Conservation (phyloP, 805 yeast genomes). For the Ogataea neopini region DNA sequence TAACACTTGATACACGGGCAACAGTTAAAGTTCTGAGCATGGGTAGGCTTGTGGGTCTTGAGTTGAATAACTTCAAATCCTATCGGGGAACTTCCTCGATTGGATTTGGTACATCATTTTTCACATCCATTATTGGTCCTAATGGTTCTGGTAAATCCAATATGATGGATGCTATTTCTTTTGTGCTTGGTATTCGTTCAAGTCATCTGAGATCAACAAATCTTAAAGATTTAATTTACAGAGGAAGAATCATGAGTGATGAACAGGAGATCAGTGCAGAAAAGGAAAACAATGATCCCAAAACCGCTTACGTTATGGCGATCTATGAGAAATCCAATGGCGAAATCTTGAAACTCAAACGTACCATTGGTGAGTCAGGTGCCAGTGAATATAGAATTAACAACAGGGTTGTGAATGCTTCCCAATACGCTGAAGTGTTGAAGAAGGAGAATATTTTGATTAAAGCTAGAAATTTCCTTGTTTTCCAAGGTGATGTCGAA, state of each 20-base stretch:
- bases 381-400: slow-evolving; percentile 69
- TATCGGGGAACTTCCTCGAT: slow-evolving; percentile 74
- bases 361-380: slow-evolving; percentile 61
- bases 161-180: slow-evolving; percentile 92
- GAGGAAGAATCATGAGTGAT: slow-evolving; percentile 54
- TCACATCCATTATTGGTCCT: slow-evolving; percentile 95
- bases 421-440: slow-evolving; percentile 64
- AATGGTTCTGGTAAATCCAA: slow-evolving; percentile 98
- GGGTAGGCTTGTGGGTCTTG: slow-evolving; percentile 84
- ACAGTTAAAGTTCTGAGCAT: slow-evolving; percentile 41
- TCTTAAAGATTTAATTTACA: slow-evolving; percentile 74
- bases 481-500: slow-evolving; percentile 97
- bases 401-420: slow-evolving; percentile 57
- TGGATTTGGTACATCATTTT: slow-evolving; percentile 80
- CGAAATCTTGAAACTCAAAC: slow-evolving; percentile 56
- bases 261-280: slow-evolving; percentile 27
- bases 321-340: slow-evolving; percentile 67
- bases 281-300: slow-evolving; percentile 39
- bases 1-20: too few species aligned
- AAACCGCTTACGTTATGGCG: slow-evolving; percentile 74
- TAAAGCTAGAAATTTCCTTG: slow-evolving; percentile 88
- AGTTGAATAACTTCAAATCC: slow-evolving; percentile 86
- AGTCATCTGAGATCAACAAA: slow-evolving; percentile 72
- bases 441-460: slow-evolving; percentile 80
- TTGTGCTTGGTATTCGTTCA: slow-evolving; percentile 84